Base-by-base conservation (phyloP, 1,284 basidiomycete genomes). In the Apiotrichum brassicae region DNA sequence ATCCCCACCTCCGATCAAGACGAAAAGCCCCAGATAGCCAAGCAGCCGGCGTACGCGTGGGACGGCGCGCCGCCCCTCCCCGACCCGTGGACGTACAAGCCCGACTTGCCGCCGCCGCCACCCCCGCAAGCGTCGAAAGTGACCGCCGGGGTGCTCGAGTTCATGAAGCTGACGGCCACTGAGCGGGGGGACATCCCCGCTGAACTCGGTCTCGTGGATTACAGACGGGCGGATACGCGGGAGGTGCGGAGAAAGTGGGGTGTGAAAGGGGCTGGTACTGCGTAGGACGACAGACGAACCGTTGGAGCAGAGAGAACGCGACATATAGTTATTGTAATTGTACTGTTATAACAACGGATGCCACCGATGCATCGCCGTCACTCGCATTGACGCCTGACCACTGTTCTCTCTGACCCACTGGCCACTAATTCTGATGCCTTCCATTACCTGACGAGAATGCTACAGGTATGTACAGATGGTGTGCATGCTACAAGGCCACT, bases 131-230 rank as follows among this genome's bases (percentile, higher is more conserved):
- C 51, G 4, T 46, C 46, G 14, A 55, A 61, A 28, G 62, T 71
- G 42, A 64, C 67, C 1, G 54, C 63, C 3, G 60, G 60, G 6
- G 56, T 65, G 43, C 57, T 72, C 33, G 64, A 69, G 43, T 72
- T 72, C 45, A 67, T 72, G 51, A 72, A 72, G 48, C 48, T 64
- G 14, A 72, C 65, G 18, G 65, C 66, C 2, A 62, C 62, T 4
- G 64, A 68, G 46, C 47, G 66, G 9, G 67, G 64, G 3, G 66
- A 68, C 53, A 66, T 72, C 25, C 65, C 67, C 14, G 65, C 70
- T 4, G 70, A 72, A 42, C 50, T 72, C 24, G 70, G 70, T 2
- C 48, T 72, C 33, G 70, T 72, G 19, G 55, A 72, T 54, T 72
- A 69, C 50, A 47, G 63, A 5, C 42, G 56, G 8, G 53, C 19